Base-by-base conservation (phyloP, 2,329 filamentous ascomycete species). In the Samsoniella hepiali region DNA sequence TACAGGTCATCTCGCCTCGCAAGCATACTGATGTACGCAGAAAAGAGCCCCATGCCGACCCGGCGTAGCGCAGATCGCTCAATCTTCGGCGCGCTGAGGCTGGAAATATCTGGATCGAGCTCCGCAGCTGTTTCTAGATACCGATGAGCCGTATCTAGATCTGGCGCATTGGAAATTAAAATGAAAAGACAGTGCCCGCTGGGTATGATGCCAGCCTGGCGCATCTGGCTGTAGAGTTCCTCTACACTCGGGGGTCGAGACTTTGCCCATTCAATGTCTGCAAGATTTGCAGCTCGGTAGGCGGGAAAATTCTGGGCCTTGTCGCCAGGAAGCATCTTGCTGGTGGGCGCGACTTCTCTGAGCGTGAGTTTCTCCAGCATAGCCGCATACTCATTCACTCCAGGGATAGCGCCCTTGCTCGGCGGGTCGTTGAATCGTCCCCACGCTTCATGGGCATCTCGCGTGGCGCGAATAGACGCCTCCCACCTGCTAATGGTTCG, bases 241-340 rank as follows among this genome's bases (percentile, higher is more conserved):
- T 80, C 74, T 11, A 87, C 74, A 1, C 78, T 81, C 2, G 90
- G 90, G 1, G 89, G 85, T 15, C 80, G 77, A 50, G 86, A 76
- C n/a, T 85, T 80, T 45, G 85, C 82, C 67, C 84, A 85, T 63
- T 90, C 89, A 62, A 87, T 84, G n/a, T 87, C 82, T 64, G 80
- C 89, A 69, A 81, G 82, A 72, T 81, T 90, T 73, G 77, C 76
- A 13, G 75, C 69, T 45, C 72, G 64, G 58, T 71, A 65, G 6
- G 72, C 70, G 22, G 71, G 65, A 66, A 77, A 72, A 62, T 84
- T 80, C 27, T 87, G 76, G 27, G 85, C 79, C 45, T 77, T 78
- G 68, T 91, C 88, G 13, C 89, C 89, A 6, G 88, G 85, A 2
- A 84, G 70, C 15, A 79, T 64, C 3, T 65, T 67, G 38, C 66